Conservation (phyloP, 306 rosid genomes). For the Vachellia collinsii region DNA sequence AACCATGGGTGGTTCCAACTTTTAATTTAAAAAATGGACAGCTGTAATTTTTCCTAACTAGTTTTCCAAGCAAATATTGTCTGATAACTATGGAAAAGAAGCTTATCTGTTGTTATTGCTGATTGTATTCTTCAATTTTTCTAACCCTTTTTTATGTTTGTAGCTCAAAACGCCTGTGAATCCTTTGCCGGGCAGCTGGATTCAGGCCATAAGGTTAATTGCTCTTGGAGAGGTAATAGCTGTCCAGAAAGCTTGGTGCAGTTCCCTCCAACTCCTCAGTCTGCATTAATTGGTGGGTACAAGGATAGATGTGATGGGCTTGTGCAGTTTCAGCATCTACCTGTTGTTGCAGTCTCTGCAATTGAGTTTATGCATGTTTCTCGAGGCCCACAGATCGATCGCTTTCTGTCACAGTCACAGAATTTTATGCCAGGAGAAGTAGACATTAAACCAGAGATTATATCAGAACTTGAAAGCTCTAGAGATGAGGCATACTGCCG, state of each 20-base stretch:
- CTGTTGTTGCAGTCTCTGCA: constrained; percentile 79
- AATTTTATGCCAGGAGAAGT: constrained; percentile 65
- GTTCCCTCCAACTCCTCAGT: constrained; percentile 90
- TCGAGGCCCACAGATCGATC: constrained; percentile 79
- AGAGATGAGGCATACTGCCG: constrained; percentile 71
- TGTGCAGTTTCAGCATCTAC: constrained; percentile 77
- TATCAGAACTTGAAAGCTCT: constrained; percentile 74
- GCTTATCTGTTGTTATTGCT: constrained; percentile 35
- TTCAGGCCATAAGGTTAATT: constrained; percentile 73
- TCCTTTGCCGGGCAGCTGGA: constrained; percentile 90
- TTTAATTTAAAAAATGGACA: constrained; percentile 12
- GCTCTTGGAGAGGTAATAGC: constrained; percentile 96
- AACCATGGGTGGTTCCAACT: constrained; percentile 1
- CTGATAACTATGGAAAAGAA: constrained; percentile 23
- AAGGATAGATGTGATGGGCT: constrained; percentile 99
- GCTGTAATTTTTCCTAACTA: constrained; percentile 18
- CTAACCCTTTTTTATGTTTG: constrained; percentile 43
- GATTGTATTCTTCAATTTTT: constrained; percentile 23
- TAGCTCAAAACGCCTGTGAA: constrained; percentile 79
- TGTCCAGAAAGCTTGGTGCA: constrained; percentile 99
- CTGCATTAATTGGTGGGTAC: constrained; percentile 89
- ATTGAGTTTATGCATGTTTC: constrained; percentile 77
- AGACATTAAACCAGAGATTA: constrained; percentile 64
- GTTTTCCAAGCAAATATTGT: constrained; percentile 26
- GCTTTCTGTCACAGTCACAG: constrained; percentile 63